Base-by-base conservation (phyloP, 2,329 filamentous ascomycete species). In the Neurospora sp. region DNA sequence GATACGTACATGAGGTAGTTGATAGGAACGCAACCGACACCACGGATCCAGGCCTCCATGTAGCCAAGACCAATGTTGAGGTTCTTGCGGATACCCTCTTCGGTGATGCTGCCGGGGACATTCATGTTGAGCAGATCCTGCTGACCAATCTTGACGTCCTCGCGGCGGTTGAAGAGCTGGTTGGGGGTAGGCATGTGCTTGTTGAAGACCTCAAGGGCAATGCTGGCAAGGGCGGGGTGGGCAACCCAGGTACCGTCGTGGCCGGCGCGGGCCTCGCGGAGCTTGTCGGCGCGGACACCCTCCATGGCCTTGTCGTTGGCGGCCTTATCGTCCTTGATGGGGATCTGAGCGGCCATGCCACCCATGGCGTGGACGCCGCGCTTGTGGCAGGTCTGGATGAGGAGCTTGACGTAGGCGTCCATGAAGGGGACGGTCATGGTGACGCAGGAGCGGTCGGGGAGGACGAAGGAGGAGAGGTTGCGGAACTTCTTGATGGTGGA, bases 351-450 rank as follows among this genome's bases (percentile, higher is more conserved):
- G 3, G 95, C 95, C 96, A 99, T 98, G 74, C 96, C 96, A 76
- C 96, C 90, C 96, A 98, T 98, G 74, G 96, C 96, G 82, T 98
- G 96, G n/a, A 98, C 96, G 69, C 94, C 93, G 76, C 96, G 91
- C 80, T 90, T 91, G 82, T 99, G 96, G 86, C 96, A 99, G 70
- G 96, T 98, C 87, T 97, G 95, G 83, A 99, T 97, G 74, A 99
- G 88, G 52, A 98, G 89, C 82, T 96, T 96, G 78, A 98, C 93
- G 78, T 99, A 99, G 67, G 96, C 89, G 76, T 98, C 88, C 96
- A 99, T 98, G 83, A 99, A 99, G 13, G 96, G 96, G 1, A 95
- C 91, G 13, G 94, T 98, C 96, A 99, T 98, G 76, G 96, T 99
- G 69, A 99, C 93, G 72, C 89, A 86, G 69, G 90, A 90, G 72